Evolutionary conservation across 257 asterid genomes (phyloP).

Genomic region (Penstemon barbatus): DNA sequence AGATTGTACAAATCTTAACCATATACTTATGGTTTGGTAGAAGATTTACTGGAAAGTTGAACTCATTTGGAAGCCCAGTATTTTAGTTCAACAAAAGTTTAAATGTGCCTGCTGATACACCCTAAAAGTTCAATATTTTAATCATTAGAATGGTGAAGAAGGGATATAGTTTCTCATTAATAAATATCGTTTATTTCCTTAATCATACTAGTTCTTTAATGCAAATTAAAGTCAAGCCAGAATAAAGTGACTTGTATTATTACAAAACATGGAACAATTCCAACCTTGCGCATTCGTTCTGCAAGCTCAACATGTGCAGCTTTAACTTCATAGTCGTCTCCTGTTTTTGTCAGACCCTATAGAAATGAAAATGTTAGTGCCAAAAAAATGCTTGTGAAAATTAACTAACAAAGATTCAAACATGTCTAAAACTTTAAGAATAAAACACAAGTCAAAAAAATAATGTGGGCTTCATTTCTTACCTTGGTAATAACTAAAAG

Average conservation of each 20-base stretch:
- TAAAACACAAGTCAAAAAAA: not conserved
- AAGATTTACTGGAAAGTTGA: too few relatives aligned
- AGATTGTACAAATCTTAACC: conserved; percentile 5
- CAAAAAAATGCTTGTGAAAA: conserved; percentile 17
- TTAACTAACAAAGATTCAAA: conserved; percentile 19
- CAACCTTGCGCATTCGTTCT: conserved; percentile 97
- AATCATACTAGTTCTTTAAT: not conserved
- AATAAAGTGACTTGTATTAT: conserved; percentile 20
- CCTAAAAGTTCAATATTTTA: not conserved
- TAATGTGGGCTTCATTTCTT: conserved; percentile 24
- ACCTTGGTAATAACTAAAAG: conserved; percentile 98
- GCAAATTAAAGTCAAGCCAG: conserved; percentile 2
- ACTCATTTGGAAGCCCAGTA: too few relatives aligned
- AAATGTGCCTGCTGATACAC: not conserved
- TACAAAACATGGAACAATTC: conserved; percentile 27
- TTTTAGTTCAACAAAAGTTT: too few relatives aligned
- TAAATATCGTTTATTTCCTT: not conserved
- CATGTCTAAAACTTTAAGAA: not conserved
- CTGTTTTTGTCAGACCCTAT: conserved; percentile 96
- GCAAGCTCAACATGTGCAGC: conserved; percentile 98
- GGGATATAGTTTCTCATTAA: not conserved
- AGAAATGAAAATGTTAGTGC: conserved; percentile 26
- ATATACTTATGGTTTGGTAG: too few relatives aligned
- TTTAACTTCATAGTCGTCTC: conserved; percentile 97
- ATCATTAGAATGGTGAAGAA: conserved; percentile 18